Base-by-base conservation (phyloP, 2,329 filamentous ascomycete species). In the Xylariaceae sp. region DNA sequence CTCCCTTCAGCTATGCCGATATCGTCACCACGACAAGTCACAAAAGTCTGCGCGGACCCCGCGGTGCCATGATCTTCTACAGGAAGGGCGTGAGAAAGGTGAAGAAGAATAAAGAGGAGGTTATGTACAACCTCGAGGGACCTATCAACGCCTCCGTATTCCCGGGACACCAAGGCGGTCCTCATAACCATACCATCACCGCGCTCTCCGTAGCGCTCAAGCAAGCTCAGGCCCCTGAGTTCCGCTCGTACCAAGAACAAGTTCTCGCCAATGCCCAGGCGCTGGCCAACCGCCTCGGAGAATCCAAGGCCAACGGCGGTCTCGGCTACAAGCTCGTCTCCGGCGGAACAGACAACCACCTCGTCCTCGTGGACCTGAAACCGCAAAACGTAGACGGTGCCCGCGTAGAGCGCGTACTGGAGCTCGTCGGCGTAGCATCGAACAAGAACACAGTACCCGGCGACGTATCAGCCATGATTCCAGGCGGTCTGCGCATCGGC, bases 371-470 rank as follows among this genome's bases (percentile, higher is more conserved):
- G 45, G 94, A 99, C 71, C 82, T 99, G 46, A 96, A 96, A 76
- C 85, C 89, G 36, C 89, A 94, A 69, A 80, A 81, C 52, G 85
- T 99, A 55, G 94, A 99, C 67, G 92, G 92, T 61, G 88, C 88
- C 19, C 87, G 92, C 48, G 90, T 96, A 13, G 92, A 97, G 76
- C 86, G 90, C 43, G 86, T 96, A 14, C 81, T 97, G 19, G 92
- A 97, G 71, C 83, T 96, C 43, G 90, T 95, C 60, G 93, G 93
- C 63, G 93, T 97, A 47, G 94, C 94, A n/a, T 88, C 89, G 69
- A 99, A 99, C 81, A 99, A 99, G 82, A 99, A 99, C 77, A 97
- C 94, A 7, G 93, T 97, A 0, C 94, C 94, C 1, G 94, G 93
- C 41, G 94, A 99, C 74, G 90, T 87, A 69, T 96, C 91, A 1